Evolutionary conservation across 1,284 basidiomycete species (phyloP), one percentile per base, ranked within the genome.

Genomic region (Entoloma clypeatum): DNA sequence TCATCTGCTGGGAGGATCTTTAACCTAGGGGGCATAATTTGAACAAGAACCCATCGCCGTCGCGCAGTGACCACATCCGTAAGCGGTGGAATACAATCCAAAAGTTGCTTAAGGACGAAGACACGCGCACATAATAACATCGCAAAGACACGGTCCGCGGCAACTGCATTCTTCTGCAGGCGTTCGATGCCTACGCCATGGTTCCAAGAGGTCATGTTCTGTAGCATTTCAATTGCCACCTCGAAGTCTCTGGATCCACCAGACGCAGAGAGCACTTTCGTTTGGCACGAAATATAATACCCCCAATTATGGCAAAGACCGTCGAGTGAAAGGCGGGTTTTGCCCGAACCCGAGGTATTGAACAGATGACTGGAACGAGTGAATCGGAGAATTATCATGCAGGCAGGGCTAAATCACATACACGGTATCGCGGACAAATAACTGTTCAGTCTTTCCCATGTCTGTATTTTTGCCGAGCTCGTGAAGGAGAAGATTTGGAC

Each of bases 321-420:
- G 36, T 66, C 65, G n/a, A 66, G 47, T 2, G 66, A 42, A 9
- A 68, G 53, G 5, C 64, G 53, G 2, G 65, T 68, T 39, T 68
- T 68, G 14, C 64, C 64, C 3, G 65, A 64, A 5, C 64, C 64
- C 14, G 64, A 64, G 0, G 64, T 63, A 35, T 68, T 68, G 9
- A 68, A 26, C 23, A 36, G n/a, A n/a, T n/a, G n/a, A n/a, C n/a
- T n/a, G n/a, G n/a, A n/a, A n/a, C n/a, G n/a, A n/a, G n/a, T n/a
- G n/a, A n/a, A n/a, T n/a, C n/a, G 19, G 29, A 7, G 16, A 31
- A 17, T 17, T 10, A 17, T 18, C n/a, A 17, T 30, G 28, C 14
- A 30, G 18, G 18, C 13, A 31, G 41, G 33, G 33, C 34, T n/a
- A n/a, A n/a, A n/a, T n/a, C n/a, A n/a, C n/a, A n/a, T n/a, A n/a